A percentile compares a stretch with the other conserved stretches of the same genome.
Conservation (phyloP, 768 basidiomycete genomes). For the Suillus occidentalis region DNA sequence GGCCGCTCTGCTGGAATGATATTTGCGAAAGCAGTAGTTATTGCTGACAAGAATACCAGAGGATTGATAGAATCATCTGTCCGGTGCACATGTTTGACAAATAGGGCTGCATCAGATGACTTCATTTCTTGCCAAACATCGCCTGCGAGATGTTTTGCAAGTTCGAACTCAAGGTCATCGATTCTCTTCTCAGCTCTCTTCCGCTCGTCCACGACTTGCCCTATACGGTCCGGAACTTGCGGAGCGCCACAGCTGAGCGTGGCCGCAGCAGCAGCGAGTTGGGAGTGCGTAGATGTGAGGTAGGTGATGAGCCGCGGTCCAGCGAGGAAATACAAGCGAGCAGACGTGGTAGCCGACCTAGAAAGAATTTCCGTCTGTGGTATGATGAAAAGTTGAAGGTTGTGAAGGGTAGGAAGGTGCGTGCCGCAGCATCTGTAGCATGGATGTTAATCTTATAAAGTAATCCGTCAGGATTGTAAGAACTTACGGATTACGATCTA, state of each 20-base stretch:
- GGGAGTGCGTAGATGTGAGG: conserved; percentile 55
- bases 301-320: conserved; percentile 74
- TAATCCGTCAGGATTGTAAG: conserved; percentile 12
- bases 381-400: conserved; percentile 69
- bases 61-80: conserved; percentile 60
- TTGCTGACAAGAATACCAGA: conserved; percentile 58
- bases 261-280: conserved; percentile 55
- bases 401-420: conserved; percentile 76
- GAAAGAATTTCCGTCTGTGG: conserved; percentile 68
- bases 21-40: conserved; percentile 48
- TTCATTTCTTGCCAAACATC: conserved; percentile 40
- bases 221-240: conserved; percentile 67
- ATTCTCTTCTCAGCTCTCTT: conserved; percentile 67
- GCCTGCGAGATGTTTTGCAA: conserved; percentile 50
- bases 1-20: conserved; percentile 20
- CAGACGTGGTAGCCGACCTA: conserved; percentile 59
- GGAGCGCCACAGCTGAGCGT: conserved; percentile 67
- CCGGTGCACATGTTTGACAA: conserved; percentile 54
- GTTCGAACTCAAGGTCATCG: conserved; percentile 66
- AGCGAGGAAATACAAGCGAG: conserved; percentile 79
- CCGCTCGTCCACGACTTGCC: conserved; percentile 65
- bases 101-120: conserved; percentile 28
- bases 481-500: conserved; percentile 78
- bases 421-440: conserved; percentile 72
- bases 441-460: neutral